Conservation (phyloP, 1,139 yeast genomes). For the Magnusiomyces sp. region DNA sequence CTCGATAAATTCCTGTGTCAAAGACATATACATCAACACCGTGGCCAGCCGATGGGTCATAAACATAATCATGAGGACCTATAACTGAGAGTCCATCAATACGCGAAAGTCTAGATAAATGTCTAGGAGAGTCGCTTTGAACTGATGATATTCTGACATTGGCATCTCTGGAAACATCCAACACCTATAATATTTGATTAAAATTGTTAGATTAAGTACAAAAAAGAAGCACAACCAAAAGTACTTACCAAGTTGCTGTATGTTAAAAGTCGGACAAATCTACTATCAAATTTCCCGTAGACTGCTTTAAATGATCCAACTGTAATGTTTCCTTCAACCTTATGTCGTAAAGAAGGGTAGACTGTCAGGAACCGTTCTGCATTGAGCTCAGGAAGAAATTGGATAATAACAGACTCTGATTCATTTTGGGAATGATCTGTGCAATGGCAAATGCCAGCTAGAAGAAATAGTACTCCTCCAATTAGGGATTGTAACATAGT, state of each 20-base stretch:
- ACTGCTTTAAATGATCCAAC: constrained; percentile 26
- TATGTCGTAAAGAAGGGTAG: constrained; percentile 22
- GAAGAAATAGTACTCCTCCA: too few relatives aligned
- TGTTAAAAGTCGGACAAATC: constrained; percentile 19
- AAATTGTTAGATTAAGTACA: neutral
- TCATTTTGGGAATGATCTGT: too few relatives aligned
- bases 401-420: constrained; percentile 20
- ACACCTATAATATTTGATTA: constrained; percentile 18
- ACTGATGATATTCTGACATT: constrained; percentile 26
- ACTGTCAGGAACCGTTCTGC: constrained; percentile 21
- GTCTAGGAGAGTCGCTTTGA: constrained; percentile 56
- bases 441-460: too few relatives aligned
- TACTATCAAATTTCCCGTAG: constrained; percentile 23
- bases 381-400: constrained; percentile 22
- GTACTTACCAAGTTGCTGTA: constrained; percentile 20
- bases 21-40: constrained; percentile 65
- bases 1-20: constrained; percentile 62
- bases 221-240: neutral
- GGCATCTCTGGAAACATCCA: constrained; percentile 27
- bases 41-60: constrained; percentile 38
- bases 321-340: constrained; percentile 20
- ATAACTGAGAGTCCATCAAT: constrained; percentile 32
- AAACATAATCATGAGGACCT: constrained; percentile 34
- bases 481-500: too few relatives aligned
- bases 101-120: constrained; percentile 57